These are phyloP conservation scores for Ophiocordyceps camponoti-rufipedis DNA, from an alignment of 2,329 filamentous ascomycete species.

Conservation along the genomic window DNA sequence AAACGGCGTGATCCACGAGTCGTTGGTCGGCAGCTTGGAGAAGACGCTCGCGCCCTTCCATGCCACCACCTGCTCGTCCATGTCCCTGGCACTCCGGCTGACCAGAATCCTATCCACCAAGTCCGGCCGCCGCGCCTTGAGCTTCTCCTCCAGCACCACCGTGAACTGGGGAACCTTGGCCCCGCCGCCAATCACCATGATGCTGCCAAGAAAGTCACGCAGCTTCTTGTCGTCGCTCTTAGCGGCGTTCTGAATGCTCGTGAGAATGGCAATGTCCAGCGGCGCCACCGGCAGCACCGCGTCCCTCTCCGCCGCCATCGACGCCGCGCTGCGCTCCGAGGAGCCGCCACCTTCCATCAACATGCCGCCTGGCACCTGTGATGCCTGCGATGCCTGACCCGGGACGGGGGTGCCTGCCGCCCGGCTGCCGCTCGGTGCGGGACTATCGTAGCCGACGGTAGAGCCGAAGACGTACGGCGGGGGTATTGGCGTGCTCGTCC, in stretches of 20 bases:
- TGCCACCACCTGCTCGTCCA: constrained; percentile 91
- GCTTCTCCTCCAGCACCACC: constrained; percentile 63
- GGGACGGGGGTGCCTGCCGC: constrained; percentile 27
- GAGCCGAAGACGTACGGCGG: constrained; percentile 37
- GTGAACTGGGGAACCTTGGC: constrained; percentile 67
- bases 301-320: constrained; percentile 53
- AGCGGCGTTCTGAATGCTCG: constrained; percentile 72
- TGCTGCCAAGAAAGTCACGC: constrained; percentile 72
- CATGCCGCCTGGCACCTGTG: constrained; percentile 20
- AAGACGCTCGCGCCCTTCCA: constrained; percentile 99
- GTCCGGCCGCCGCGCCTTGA: constrained; percentile 48
- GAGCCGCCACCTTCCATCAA: constrained; percentile 19
- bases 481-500: constrained; percentile 45
- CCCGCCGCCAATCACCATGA: constrained; percentile 80
- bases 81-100: constrained; percentile 62
- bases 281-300: constrained; percentile 65
- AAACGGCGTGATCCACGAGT: constrained; percentile 77
- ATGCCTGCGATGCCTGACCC: constrained; percentile 11
- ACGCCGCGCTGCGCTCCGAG: constrained; percentile 28
- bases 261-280: constrained; percentile 77
- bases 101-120: constrained; percentile 42
- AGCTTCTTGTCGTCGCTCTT: constrained; percentile 84
- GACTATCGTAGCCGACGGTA: constrained; percentile 27
- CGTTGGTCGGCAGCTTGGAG: constrained; percentile 78
- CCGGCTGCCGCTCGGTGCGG: constrained; percentile 32